Conservation (phyloP, 148 eudicot species). For the Hydrangea macrophylla region DNA sequence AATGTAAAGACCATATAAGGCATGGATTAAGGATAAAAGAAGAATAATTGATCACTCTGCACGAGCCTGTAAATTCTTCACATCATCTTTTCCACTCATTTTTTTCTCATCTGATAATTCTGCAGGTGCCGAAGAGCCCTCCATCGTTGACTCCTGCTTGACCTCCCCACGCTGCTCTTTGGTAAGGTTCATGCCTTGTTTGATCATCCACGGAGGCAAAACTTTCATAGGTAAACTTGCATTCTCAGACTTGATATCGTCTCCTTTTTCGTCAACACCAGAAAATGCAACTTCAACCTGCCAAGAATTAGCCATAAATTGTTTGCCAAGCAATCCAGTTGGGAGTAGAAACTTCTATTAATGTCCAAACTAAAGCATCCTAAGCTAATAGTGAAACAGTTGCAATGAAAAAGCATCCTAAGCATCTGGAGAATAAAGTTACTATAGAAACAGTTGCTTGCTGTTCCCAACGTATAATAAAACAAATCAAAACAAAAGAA, state of each 20-base stretch:
- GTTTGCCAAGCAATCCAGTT: background rate
- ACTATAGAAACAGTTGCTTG: background rate
- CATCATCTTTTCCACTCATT: constrained; percentile 39
- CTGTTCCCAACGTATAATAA: background rate
- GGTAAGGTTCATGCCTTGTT: constrained; percentile 83
- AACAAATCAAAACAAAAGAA: background rate
- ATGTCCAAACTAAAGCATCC: background rate
- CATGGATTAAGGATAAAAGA: background rate
- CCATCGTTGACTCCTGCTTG: constrained; percentile 60
- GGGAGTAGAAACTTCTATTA: background rate
- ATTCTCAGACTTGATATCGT: constrained; percentile 46
- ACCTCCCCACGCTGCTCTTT: constrained; percentile 88
- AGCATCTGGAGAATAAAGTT: background rate
- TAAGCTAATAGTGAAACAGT: too few relatives aligned
- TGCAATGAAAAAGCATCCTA: background rate
- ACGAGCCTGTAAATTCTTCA: constrained; percentile 53
- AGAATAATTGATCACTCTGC: background rate
- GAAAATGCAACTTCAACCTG: constrained; percentile 81
- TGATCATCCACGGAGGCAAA: constrained; percentile 99
- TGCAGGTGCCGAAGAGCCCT: constrained; percentile 44
- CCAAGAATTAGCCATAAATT: constrained; percentile 14
- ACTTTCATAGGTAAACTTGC: constrained; percentile 58
- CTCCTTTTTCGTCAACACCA: constrained; percentile 58
- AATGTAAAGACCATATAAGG: background rate
- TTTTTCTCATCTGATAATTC: constrained; percentile 69